Percentiles rank a stretch among this genome's conserved stretches.
Evolutionary conservation across 1,284 basidiomycete species (phyloP).

Genomic region (Trichosporon sp.): DNA sequence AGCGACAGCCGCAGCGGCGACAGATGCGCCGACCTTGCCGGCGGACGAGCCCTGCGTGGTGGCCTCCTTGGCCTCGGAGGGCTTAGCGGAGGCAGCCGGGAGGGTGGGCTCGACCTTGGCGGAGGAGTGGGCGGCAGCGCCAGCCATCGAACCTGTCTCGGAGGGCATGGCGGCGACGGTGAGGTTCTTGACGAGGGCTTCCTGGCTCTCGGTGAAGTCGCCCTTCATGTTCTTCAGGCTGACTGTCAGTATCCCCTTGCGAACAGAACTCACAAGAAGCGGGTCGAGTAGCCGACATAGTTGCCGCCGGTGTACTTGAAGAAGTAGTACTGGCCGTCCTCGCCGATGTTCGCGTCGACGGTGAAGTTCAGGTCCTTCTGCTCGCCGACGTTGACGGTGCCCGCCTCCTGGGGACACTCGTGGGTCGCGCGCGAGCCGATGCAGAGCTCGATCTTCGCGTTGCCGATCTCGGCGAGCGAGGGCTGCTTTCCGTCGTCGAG

Average conservation of each 20-base stretch:
- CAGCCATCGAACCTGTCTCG: neutral
- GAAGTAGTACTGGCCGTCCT: conserved; percentile 51
- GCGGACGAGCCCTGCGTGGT: neutral
- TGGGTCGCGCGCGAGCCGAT: conserved; percentile 47
- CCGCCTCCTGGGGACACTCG: conserved; percentile 64
- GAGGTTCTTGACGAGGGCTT: neutral
- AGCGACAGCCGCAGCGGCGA: neutral
- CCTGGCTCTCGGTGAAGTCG: conserved; percentile 4
- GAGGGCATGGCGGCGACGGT: neutral
- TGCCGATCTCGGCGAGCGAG: conserved; percentile 59
- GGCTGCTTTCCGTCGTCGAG: conserved; percentile 59
- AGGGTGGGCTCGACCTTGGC: neutral
- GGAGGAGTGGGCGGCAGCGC: neutral
- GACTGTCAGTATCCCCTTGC: neutral
- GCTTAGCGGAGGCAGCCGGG: neutral
- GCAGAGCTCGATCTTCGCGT: conserved; percentile 62
- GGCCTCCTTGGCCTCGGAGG: neutral
- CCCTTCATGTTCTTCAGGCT: conserved; percentile 5
- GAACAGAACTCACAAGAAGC: conserved; percentile 9
- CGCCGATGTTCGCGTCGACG: conserved; percentile 61
- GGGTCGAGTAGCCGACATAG: neutral
- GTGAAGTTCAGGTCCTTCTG: conserved; percentile 57
- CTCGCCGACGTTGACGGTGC: conserved; percentile 59
- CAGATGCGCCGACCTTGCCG: neutral
- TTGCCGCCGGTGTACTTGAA: conserved; percentile 60